Base-by-base conservation (phyloP, 495 filamentous ascomycete genomes). In the Daldinia childiae region DNA sequence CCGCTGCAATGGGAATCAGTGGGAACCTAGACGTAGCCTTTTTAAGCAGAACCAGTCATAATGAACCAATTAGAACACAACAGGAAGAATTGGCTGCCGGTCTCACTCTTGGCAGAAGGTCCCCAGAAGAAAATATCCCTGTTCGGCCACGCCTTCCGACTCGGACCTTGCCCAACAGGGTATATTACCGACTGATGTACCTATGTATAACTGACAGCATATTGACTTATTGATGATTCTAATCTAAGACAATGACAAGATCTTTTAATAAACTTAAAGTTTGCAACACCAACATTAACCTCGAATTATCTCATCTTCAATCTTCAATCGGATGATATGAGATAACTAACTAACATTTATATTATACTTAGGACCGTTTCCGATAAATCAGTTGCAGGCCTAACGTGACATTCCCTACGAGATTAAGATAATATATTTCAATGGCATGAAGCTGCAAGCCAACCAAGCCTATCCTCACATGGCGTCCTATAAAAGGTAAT, bases 21-120 rank as follows among this genome's bases (percentile, higher is more conserved):
- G 51, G 66, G 51, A 39, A 58, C 26, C 24, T 5, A 8, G 54
- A 36, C 27, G 56, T 73, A 73, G 19, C 71, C 66, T n/a, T 66
- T 69, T 69, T 55, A 19, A 69, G 66, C 36, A 56, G 66, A 60
- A 45, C 71, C 66, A 73, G 66, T 73, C 62, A 73, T 12, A 64
- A 8, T 21, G 15, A 21, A 9, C 71, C 71, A 73, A 73, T 73
- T 73, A 65, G 51, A 69, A 62, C 41, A 41, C 36, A 45, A 19
- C 3, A 3, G 29, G 34, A 7, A 9, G 58, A 73, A 69, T 60
- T 69, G 66, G 62, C 58, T 69, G 61, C 51, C 51, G 32, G 45
- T 21, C n/a, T 30, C 15, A 29, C 11, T 12, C 62, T 62, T 68
- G 69, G 60, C 60, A 67, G 24, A 30, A 14, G 12, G 7, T 57